Evolutionary conservation across 2,329 filamentous ascomycete species (phyloP), one percentile per base, ranked within the genome.

Genomic region (Tympanopsis confertula): DNA sequence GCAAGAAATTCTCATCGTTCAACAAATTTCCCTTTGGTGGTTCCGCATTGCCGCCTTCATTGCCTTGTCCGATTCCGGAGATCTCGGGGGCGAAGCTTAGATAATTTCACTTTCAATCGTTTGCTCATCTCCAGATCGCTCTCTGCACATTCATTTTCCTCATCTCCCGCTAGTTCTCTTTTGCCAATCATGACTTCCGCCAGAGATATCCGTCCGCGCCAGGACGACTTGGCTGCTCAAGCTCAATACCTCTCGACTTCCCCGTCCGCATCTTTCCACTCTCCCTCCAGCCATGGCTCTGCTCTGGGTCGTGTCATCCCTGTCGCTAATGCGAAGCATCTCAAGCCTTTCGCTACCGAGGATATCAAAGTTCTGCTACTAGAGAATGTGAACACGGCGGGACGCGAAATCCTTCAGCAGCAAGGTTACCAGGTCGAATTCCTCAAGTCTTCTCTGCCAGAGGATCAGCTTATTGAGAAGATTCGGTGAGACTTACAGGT

Each of bases 371-470:
- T 98, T 40, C 65, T 98, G 40, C 71, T 98, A 14, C 68, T 98
- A 20, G 91, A 98, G 59, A 98, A 96, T 62, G 85, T 98, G 54
- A 98, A 98, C 58, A 68, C 86, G 61, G 86, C 86, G 18, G 91
- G 91, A 13, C 75, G 78, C 50, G 79, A 93, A 35, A 88, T 95
- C 40, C 69, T 98, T 41, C 75, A 65, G 41, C 69, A 66, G 40
- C 88, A 98, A 62, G 91, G 91, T 41, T 98, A 98, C 59, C 91
- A 98, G 62, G 91, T 98, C 22, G 91, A 98, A 63, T 75, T 78
- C 36, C 65, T 89, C 46, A 98, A 95, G 68, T 80, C 77, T 45
- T 94, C 88, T 22, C 66, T 98, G 40, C 81, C 86, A 0, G 91
- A 98, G 57, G 86, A 91, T 49, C 73, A 96, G 63, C 74, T 98